These are phyloP conservation scores for Nicotiana benthamiana DNA, from an alignment of 257 asterid species.

Conservation along the genomic window DNA sequence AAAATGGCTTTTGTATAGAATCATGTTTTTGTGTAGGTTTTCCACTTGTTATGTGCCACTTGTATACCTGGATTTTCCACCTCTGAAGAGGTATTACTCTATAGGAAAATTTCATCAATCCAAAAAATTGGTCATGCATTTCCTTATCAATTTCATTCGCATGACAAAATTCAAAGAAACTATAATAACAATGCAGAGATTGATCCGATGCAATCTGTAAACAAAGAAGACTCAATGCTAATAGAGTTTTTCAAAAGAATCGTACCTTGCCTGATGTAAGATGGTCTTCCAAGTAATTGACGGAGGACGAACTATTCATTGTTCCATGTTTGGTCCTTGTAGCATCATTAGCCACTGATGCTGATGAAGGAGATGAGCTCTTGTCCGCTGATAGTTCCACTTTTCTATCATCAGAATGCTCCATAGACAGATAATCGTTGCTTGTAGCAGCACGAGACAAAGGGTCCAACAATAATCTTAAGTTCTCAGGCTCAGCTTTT, in stretches of 20 bases:
- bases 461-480: slow-evolving; percentile 18
- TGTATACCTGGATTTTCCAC: neutral
- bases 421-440: neutral
- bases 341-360: slow-evolving; percentile 15
- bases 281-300: slow-evolving; percentile 46
- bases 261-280: slow-evolving; percentile 23
- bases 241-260: neutral
- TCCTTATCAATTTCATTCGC: neutral
- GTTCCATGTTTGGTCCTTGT: neutral
- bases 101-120: neutral
- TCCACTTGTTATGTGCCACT: neutral
- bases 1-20: neutral
- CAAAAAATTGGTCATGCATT: neutral
- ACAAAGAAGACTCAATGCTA: neutral
- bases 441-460: slow-evolving; percentile 24
- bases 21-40: neutral
- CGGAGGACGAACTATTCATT: neutral
- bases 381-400: slow-evolving; percentile 20
- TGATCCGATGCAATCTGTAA: neutral
- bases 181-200: neutral
- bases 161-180: neutral
- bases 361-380: slow-evolving; percentile 18
- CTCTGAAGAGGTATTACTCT: too few species aligned
- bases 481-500: slow-evolving; percentile 17
- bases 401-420: slow-evolving; percentile 22